Evolutionary conservation across 2,329 filamentous ascomycete species (phyloP).

Genomic region (Pseudocercospora fijiensis): DNA sequence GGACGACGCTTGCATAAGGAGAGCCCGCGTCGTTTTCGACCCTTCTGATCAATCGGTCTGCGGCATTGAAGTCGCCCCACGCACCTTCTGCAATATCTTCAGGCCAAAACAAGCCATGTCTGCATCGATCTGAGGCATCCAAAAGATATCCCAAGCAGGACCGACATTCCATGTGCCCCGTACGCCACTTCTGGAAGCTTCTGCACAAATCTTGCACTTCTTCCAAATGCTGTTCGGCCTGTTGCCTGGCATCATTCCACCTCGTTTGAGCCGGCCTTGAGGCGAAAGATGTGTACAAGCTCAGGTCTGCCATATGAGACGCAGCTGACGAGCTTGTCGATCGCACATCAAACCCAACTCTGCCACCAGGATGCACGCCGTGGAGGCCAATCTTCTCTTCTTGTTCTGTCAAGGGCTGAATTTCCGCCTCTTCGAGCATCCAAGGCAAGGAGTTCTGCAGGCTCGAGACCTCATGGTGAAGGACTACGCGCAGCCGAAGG

Average conservation of each 20-base stretch:
- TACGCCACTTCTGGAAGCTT: background rate
- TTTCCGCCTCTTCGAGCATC: background rate
- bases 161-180: background rate
- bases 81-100: too few species aligned
- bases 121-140: too few species aligned
- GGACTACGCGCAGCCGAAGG: background rate
- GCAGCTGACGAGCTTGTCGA: background rate
- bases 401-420: background rate
- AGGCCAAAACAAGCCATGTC: too few species aligned
- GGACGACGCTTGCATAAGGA: constrained; percentile 6
- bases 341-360: background rate
- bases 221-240: background rate
- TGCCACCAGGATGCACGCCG: background rate
- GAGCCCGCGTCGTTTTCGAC: constrained; percentile 4
- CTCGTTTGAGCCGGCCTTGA: background rate
- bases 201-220: background rate
- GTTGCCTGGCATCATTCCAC: background rate
- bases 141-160: too few species aligned
- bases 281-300: too few species aligned
- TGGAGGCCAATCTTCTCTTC: background rate
- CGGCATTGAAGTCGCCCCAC: background rate
- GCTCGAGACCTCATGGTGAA: background rate
- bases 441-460: background rate
- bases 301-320: too few species aligned
- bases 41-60: constrained; percentile 1